Evolutionary conservation across 1,284 basidiomycete species (phyloP).

Genomic region (Sphagnurus paluster): DNA sequence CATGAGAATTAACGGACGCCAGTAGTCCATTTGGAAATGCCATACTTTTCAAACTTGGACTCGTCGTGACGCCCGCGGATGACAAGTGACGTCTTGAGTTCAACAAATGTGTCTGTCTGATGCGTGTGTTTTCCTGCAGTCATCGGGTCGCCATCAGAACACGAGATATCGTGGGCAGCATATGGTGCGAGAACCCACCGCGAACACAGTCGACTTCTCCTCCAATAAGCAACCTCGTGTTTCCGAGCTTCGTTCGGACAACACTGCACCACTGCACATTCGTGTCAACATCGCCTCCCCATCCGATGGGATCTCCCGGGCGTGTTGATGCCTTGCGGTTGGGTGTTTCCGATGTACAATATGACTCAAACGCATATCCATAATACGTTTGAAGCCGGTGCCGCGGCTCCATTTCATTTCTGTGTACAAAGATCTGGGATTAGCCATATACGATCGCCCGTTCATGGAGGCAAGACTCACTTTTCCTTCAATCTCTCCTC

Average conservation of each 20-base stretch:
- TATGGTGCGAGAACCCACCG: slow-evolving; percentile 45
- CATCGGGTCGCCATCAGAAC: slow-evolving; percentile 1
- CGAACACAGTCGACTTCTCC: slow-evolving; percentile 95
- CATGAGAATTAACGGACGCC: slow-evolving; percentile 15
- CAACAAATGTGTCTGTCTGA: slow-evolving; percentile 71
- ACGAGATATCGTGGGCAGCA: slow-evolving; percentile 2
- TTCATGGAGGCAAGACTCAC: slow-evolving; percentile 36
- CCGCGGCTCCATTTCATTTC: slow-evolving; percentile 60
- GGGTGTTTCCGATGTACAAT: slow-evolving; percentile 62
- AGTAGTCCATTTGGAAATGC: slow-evolving; percentile 8
- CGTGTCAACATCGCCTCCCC: slow-evolving; percentile 89
- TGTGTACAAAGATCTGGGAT: background rate
- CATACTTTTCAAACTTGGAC: slow-evolving; percentile 80
- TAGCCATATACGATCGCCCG: background rate
- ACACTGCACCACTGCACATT: slow-evolving; percentile 97
- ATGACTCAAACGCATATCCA: slow-evolving; percentile 88
- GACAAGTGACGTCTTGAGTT: slow-evolving; percentile 89
- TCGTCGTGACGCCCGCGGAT: slow-evolving; percentile 75
- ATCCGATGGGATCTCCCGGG: slow-evolving; percentile 48
- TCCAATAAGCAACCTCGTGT: slow-evolving; percentile 82
- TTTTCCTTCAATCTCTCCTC: slow-evolving; percentile 61
- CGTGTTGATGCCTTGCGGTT: slow-evolving; percentile 15
- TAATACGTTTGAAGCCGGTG: slow-evolving; percentile 68
- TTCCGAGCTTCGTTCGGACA: slow-evolving; percentile 85
- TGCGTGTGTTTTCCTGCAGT: slow-evolving; percentile 55